phyloP scores from a whole-genome alignment of 352 stramenopile species.

The Phytophthora citricola region DNA sequence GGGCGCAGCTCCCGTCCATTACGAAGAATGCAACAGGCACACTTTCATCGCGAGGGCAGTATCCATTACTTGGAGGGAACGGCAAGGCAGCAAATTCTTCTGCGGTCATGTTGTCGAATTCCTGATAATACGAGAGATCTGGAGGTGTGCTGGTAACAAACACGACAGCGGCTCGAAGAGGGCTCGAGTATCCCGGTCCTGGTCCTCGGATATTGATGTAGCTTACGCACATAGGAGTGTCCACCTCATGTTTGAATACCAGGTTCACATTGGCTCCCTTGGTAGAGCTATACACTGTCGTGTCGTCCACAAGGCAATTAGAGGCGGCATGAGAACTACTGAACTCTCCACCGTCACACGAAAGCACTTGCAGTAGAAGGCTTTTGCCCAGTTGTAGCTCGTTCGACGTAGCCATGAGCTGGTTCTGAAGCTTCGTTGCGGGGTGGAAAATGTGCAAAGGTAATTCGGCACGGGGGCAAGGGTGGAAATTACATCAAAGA shows the following conservation, averaged over 20 bases:
- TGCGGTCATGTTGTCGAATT: conserved; percentile 72
- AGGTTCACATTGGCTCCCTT: conserved; percentile 81
- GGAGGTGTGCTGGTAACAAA: conserved; percentile 77
- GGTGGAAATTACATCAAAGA: conserved; percentile 81
- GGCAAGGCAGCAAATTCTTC: conserved; percentile 84
- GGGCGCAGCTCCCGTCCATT: conserved; percentile 76
- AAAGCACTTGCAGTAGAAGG: conserved; percentile 70
- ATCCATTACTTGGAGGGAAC: conserved; percentile 58
- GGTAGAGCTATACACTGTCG: conserved; percentile 81
- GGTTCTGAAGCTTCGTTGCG: conserved; percentile 46
- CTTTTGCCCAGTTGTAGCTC: conserved; percentile 78
- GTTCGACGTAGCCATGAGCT: conserved; percentile 52
- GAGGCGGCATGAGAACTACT: conserved; percentile 67
- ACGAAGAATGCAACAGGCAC: conserved; percentile 82
- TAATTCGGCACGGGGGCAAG: conserved; percentile 55
- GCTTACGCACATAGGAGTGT: conserved; percentile 84
- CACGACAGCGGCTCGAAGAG: conserved; percentile 61
- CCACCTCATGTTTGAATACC: conserved; percentile 77
- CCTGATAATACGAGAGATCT: conserved; percentile 54
- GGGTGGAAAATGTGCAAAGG: conserved; percentile 47
- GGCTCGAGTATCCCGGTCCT: conserved; percentile 81
- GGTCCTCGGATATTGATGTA: conserved; percentile 78
- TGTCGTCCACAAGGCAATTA: conserved; percentile 83
- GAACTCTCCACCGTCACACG: conserved; percentile 84
- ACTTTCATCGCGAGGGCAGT: conserved; percentile 62